A percentile compares a stretch with the other conserved stretches of the same genome.
These are phyloP conservation scores for Aspergillus bridgeri DNA, from an alignment of 495 filamentous ascomycete species.

Conservation along the genomic window DNA sequence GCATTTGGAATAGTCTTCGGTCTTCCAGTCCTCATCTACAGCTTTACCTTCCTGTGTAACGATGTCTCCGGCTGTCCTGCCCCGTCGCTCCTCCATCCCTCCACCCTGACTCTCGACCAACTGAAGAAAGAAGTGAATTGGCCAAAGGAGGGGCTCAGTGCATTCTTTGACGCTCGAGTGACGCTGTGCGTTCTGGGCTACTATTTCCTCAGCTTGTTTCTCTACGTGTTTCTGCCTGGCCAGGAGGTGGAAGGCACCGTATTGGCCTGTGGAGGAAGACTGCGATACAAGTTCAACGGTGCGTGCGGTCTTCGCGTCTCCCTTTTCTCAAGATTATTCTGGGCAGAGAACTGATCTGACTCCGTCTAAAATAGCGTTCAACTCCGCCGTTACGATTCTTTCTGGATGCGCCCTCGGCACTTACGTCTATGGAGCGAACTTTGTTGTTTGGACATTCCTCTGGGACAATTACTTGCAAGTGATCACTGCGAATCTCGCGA, in stretches of 20 bases:
- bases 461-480: constrained; percentile 86
- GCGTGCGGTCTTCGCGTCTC: constrained; percentile 1
- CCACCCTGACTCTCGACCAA: constrained; percentile 62
- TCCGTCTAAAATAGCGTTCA: constrained; percentile 61
- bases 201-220: constrained; percentile 69
- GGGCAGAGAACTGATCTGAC: background rate
- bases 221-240: constrained; percentile 78
- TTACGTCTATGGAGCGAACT: constrained; percentile 70
- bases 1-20: constrained; percentile 70
- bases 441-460: constrained; percentile 87
- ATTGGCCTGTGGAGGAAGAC: constrained; percentile 64
- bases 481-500: constrained; percentile 75
- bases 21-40: constrained; percentile 71
- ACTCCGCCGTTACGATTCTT: constrained; percentile 67
- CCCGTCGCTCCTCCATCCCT: constrained; percentile 76
- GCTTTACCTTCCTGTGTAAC: constrained; percentile 82
- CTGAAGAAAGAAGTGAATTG: constrained; percentile 78
- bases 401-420: constrained; percentile 68
- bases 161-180: constrained; percentile 57
- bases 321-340: background rate
- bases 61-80: constrained; percentile 88
- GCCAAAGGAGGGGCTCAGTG: constrained; percentile 64
- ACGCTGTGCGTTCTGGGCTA: constrained; percentile 68
- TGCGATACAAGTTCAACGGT: constrained; percentile 93
- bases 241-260: constrained; percentile 65